Conservation (phyloP, 2,329 filamentous ascomycete species). For the Macrophomina phaseolina region DNA sequence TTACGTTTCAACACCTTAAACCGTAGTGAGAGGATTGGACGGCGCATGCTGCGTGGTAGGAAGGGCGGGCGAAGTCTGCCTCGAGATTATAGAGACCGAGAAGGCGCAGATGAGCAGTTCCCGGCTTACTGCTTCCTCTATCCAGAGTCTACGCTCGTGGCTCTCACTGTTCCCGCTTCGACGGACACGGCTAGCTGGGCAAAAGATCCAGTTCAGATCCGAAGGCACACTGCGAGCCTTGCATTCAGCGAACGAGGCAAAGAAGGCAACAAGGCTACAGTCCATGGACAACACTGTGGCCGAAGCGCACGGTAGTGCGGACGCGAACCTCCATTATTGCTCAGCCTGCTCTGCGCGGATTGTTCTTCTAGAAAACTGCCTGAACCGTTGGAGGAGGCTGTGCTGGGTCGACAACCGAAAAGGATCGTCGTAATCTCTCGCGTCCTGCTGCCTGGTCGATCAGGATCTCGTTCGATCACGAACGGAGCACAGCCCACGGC, state of each 20-base stretch:
- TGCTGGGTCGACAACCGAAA: not conserved
- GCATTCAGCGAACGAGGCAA: not conserved
- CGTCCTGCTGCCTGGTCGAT: not conserved
- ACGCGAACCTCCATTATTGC: not conserved
- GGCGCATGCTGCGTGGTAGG: too few relatives aligned
- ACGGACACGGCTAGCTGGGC: too few relatives aligned
- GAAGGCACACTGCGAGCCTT: too few relatives aligned
- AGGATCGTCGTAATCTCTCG: not conserved
- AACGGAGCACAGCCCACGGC: not conserved
- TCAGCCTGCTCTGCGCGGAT: not conserved
- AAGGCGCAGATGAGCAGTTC: too few relatives aligned
- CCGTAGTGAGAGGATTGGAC: too few relatives aligned
- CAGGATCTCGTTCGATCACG: not conserved
- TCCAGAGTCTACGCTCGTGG: too few relatives aligned
- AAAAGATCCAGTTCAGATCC: too few relatives aligned
- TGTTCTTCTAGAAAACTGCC: conserved; percentile 3
- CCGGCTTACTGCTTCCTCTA: too few relatives aligned
- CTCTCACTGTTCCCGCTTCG: too few relatives aligned
- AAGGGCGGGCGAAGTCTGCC: too few relatives aligned
- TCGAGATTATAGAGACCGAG: too few relatives aligned
- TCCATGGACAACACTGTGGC: not conserved
- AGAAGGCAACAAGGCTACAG: not conserved
- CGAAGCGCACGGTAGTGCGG: not conserved
- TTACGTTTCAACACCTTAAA: not conserved
- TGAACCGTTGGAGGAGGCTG: not conserved